A percentile compares a stretch with the other conserved stretches of the same genome.
These are phyloP conservation scores for Lathyrus aphaca DNA, from an alignment of 306 rosid genomes.

Conservation along the genomic window DNA sequence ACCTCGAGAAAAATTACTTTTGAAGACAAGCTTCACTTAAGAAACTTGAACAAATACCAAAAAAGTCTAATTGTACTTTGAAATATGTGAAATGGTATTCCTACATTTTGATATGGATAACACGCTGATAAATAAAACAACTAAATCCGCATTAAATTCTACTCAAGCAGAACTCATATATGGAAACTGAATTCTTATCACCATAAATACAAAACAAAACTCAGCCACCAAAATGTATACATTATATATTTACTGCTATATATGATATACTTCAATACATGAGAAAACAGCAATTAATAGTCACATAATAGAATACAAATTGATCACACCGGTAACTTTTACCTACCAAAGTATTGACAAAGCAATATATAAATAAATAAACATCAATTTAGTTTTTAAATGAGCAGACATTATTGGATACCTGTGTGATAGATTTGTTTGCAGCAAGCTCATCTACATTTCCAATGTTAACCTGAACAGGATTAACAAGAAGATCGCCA, in stretches of 20 bases:
- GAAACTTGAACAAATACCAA: conserved; percentile 11
- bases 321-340: conserved; percentile 6
- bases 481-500: conserved; percentile 85
- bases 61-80: not conserved
- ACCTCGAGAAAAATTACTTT: conserved; percentile 5
- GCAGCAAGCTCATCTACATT: conserved; percentile 94
- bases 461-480: conserved; percentile 98
- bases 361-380: conserved; percentile 24
- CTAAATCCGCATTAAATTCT: not conserved
- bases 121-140: not conserved
- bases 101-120: not conserved
- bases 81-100: conserved; percentile 11
- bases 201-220: conserved; percentile 19
- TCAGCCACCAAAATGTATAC: not conserved
- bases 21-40: not conserved
- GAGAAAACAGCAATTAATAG: conserved; percentile 16
- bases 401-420: conserved; percentile 29
- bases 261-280: not conserved
- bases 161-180: not conserved
- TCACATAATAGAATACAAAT: conserved; percentile 19
- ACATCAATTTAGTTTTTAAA: not conserved
- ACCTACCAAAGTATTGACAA: conserved; percentile 19
- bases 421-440: conserved; percentile 98
- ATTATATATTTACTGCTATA: not conserved
- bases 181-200: not conserved